phyloP scores from a whole-genome alignment of 2,329 filamentous ascomycete genomes.

The Fusarium longipes region DNA sequence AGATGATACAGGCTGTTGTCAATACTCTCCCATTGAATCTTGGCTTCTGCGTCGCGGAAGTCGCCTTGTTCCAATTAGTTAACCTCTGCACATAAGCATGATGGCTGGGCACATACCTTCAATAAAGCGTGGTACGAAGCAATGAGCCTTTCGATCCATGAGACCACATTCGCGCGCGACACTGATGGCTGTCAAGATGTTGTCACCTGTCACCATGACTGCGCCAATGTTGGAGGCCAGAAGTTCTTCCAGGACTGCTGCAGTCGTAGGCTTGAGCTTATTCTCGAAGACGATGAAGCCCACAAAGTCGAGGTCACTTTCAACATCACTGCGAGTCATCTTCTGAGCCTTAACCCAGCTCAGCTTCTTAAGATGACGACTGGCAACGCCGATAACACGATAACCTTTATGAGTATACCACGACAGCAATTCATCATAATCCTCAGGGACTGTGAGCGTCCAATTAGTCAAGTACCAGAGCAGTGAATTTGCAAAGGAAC shows the following conservation, averaged over 20 bases:
- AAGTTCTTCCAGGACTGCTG: constrained; percentile 84
- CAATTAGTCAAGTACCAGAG: constrained; percentile 33
- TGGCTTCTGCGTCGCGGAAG: constrained; percentile 76
- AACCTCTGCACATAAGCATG: neutral
- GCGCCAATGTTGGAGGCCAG: constrained; percentile 84
- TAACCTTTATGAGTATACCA: constrained; percentile 97
- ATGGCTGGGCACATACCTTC: constrained; percentile 64
- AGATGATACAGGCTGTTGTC: constrained; percentile 83
- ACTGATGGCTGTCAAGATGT: constrained; percentile 95
- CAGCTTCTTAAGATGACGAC: constrained; percentile 85
- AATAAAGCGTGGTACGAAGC: constrained; percentile 90
- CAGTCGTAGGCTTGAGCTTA: constrained; percentile 91
- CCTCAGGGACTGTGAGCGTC: constrained; percentile 72
- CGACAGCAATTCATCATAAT: constrained; percentile 89
- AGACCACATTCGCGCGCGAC: constrained; percentile 91
- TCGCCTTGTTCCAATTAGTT: constrained; percentile 63
- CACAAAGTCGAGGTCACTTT: constrained; percentile 85
- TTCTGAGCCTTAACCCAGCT: constrained; percentile 96
- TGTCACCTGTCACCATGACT: constrained; percentile 98
- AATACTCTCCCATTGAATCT: constrained; percentile 92
- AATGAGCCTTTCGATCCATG: constrained; percentile 83
- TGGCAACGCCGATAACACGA: constrained; percentile 94
- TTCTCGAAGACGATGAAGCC: constrained; percentile 99
- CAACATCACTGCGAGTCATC: constrained; percentile 87
- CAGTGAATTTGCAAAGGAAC: constrained; percentile 45